These are phyloP conservation scores for Neonectria coccinea DNA, from an alignment of 2,329 filamentous ascomycete species.

Conservation along the genomic window DNA sequence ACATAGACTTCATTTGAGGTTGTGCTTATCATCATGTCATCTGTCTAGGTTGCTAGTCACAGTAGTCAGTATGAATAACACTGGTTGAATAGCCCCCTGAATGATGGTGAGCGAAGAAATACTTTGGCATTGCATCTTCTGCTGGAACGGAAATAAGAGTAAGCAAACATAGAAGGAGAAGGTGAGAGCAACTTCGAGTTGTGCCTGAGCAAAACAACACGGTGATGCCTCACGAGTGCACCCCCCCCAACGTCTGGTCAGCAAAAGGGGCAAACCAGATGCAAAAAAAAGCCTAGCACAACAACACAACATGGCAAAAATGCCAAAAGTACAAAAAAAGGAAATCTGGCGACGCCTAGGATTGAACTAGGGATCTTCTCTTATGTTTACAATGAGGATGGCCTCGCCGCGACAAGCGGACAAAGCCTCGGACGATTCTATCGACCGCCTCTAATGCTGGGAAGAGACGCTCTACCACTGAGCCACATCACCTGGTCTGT, in stretches of 20 bases:
- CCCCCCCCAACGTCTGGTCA: not conserved
- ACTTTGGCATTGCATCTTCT: too few species aligned
- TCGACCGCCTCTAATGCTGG: too few species aligned
- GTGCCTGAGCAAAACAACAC: not conserved
- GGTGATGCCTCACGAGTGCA: not conserved
- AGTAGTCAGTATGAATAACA: too few species aligned
- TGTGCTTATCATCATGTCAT: too few species aligned
- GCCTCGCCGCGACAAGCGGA: not conserved
- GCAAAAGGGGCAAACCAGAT: not conserved
- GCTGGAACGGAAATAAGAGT: too few species aligned
- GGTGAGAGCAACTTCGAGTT: too few species aligned
- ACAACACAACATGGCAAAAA: not conserved
- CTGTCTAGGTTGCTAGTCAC: too few species aligned
- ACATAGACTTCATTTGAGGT: too few species aligned
- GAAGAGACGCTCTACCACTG: slow-evolving; percentile 19
- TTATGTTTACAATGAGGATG: not conserved
- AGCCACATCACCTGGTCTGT: slow-evolving; percentile 8
- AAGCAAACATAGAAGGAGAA: too few species aligned
- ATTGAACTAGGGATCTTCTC: slow-evolving; percentile 58
- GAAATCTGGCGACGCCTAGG: slow-evolving; percentile 54
- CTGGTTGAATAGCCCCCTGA: too few species aligned
- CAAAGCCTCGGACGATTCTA: too few species aligned
- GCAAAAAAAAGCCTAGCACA: not conserved
- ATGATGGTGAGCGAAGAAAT: too few species aligned
- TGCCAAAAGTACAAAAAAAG: not conserved